Base-by-base conservation (phyloP, 2,329 filamentous ascomycete species). In the Aspergillus aculeatus region DNA sequence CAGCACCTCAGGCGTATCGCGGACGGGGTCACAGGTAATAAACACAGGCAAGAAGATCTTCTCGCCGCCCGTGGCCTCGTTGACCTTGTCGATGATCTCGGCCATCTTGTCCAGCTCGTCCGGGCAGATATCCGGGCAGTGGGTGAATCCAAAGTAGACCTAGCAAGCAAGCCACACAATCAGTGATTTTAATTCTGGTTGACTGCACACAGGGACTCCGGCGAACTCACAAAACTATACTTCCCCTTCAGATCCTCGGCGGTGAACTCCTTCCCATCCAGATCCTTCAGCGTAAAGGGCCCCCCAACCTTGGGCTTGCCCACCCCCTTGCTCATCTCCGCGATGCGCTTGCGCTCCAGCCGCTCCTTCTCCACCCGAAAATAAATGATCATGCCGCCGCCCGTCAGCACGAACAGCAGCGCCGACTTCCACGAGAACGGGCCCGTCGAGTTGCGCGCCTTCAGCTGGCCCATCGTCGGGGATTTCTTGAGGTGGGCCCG, bases 91-190 rank as follows among this genome's bases (percentile, higher is more conserved):
- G 72, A 96, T 89, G 86, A 98, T 96, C 60, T 84, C 83, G n/a
- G 94, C 91, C 93, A 99, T 97, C 82, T 99, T 99, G 81, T 99
- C 95, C 69, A 99, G 89, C 79, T 99, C 95, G 73, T 99, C 95
- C 35, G 95, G 95, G 81, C 95, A 99, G 74, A 99, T 99, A 75
- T 99, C 95, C 24, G 95, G 95, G 75, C 95, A 99, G 77, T 97
- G 93, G 9, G 92, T 94, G 83, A 99, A 99, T 71, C 95, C 95
- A 75, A 99, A 99, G 80, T 99, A 99, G 41, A 98, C 87, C 91
- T 95, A 61, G 26, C 5, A 6, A 10, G 4, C 3, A 4, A 23
- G 4, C 23, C 12, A 4, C 32, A 35, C 32, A 7, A 26, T 26
- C 24, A 26, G 24, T 21, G 21, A 21, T 21, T 21, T 21, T 21